Evolutionary conservation across 2,329 filamentous ascomycete genomes (phyloP).

Genomic region (Sarocladium kiliense): DNA sequence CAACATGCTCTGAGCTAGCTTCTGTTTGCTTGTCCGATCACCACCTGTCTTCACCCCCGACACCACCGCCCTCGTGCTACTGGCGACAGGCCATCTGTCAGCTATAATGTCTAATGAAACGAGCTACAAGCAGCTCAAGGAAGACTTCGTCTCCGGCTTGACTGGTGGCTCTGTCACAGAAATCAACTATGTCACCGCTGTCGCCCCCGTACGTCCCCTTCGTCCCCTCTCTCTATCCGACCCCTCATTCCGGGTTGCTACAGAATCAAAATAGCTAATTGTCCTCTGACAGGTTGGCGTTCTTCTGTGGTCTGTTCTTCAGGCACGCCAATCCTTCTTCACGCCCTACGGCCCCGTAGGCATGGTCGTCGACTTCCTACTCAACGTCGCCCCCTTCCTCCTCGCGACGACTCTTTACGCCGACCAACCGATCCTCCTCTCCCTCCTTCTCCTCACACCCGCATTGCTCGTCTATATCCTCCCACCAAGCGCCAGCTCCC

Average conservation of each 20-base stretch:
- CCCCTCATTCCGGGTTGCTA: conserved; percentile 16
- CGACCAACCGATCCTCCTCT: conserved; percentile 66
- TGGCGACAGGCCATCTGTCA: conserved; percentile 1
- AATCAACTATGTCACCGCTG: conserved; percentile 79
- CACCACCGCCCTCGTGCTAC: too few relatives aligned
- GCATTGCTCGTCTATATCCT: conserved; percentile 57
- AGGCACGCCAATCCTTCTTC: conserved; percentile 81
- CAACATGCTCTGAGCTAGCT: neutral
- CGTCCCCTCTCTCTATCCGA: conserved; percentile 3
- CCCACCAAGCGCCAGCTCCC: conserved; percentile 29
- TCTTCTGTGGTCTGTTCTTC: conserved; percentile 83
- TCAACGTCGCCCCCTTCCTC: conserved; percentile 78
- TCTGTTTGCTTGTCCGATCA: neutral
- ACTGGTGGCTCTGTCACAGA: conserved; percentile 78
- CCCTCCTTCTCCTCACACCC: conserved; percentile 67
- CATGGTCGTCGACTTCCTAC: conserved; percentile 74
- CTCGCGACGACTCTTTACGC: conserved; percentile 86
- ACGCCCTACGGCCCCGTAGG: conserved; percentile 63
- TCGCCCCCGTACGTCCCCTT: conserved; percentile 64
- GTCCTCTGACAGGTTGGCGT: conserved; percentile 61
- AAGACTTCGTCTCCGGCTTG: conserved; percentile 90
- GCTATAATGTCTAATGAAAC: conserved; percentile 31
- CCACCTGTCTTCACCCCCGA: neutral
- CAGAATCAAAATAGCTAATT: conserved; percentile 6
- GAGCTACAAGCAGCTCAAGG: conserved; percentile 86